Evolutionary conservation across 202 grass and related monocot species (phyloP).

Genomic region (Carex arenaria): DNA sequence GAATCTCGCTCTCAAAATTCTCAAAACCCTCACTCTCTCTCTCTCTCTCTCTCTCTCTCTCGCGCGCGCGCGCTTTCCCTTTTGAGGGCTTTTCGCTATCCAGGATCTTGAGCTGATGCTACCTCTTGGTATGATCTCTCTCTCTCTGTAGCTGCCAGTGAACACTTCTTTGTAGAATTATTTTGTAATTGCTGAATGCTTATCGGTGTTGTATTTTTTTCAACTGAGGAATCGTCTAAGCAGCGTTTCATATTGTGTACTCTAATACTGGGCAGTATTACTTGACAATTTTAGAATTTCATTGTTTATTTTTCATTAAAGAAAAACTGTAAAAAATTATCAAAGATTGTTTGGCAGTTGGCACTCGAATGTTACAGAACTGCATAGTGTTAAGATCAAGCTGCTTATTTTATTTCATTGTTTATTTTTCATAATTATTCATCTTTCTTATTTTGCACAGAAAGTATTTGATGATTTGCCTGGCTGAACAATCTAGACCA

Average conservation of each 20-base stretch:
- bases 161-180: not conserved
- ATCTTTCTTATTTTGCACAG: not conserved
- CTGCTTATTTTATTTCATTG: not conserved
- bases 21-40: not conserved
- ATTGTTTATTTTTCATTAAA: no score
- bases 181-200: not conserved
- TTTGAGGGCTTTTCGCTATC: not conserved
- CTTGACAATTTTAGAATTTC: not conserved
- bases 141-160: not conserved
- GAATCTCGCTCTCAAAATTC: not conserved
- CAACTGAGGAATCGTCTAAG: not conserved
- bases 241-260: not conserved
- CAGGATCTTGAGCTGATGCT: not conserved
- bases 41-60: not conserved
- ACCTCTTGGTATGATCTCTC: not conserved
- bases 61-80: not conserved
- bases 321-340: not conserved
- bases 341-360: not conserved
- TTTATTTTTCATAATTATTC: not conserved
- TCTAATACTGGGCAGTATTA: not conserved
- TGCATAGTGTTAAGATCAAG: not conserved
- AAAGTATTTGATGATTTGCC: slow-evolving; percentile 14
- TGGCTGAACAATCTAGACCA: not conserved
- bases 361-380: not conserved
- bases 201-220: not conserved